Evolutionary conservation across 1,139 yeast genomes (phyloP).

Genomic region (Blastobotrys aristatus): DNA sequence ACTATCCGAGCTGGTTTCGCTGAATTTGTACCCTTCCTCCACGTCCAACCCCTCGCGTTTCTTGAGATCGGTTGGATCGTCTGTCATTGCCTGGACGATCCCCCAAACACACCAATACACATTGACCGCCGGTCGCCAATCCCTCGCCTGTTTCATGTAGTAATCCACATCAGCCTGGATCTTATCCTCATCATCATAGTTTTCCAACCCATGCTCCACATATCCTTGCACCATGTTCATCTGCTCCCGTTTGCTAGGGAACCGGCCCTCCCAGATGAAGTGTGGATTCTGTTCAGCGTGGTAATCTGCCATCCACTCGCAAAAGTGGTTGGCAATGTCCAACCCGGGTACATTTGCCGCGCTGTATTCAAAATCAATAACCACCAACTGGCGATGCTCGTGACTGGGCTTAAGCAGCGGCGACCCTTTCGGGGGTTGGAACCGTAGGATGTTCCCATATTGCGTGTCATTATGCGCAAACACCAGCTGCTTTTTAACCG

Average conservation of each 20-base stretch:
- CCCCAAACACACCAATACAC: conserved; percentile 93
- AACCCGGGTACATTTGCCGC: conserved; percentile 90
- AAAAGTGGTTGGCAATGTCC: conserved; percentile 83
- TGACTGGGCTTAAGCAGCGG: conserved; percentile 38
- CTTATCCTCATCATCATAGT: conserved; percentile 32
- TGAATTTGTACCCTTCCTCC: conserved; percentile 30
- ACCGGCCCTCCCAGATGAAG: conserved; percentile 49
- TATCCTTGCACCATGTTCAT: conserved; percentile 70
- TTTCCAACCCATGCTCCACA: conserved; percentile 42
- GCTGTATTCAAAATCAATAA: conserved; percentile 92
- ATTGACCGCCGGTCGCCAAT: conserved; percentile 80
- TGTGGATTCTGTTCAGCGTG: conserved; percentile 62
- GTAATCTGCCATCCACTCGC: conserved; percentile 97
- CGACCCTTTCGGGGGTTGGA: conserved; percentile 41
- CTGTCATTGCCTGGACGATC: conserved; percentile 53
- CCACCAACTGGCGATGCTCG: conserved; percentile 76
- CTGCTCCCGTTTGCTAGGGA: conserved; percentile 65
- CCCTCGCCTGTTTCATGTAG: conserved; percentile 57
- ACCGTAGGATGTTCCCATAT: conserved; percentile 69
- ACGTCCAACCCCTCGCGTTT: conserved; percentile 26
- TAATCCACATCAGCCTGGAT: conserved; percentile 53
- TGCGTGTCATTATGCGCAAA: conserved; percentile 97
- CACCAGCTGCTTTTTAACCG: conserved; percentile 48
- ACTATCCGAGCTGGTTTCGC: not conserved
- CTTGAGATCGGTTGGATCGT: conserved; percentile 23